A percentile compares a stretch with the other conserved stretches of the same genome.
phyloP scores from a whole-genome alignment of 345 rosid species.

The Garcia nutans region DNA sequence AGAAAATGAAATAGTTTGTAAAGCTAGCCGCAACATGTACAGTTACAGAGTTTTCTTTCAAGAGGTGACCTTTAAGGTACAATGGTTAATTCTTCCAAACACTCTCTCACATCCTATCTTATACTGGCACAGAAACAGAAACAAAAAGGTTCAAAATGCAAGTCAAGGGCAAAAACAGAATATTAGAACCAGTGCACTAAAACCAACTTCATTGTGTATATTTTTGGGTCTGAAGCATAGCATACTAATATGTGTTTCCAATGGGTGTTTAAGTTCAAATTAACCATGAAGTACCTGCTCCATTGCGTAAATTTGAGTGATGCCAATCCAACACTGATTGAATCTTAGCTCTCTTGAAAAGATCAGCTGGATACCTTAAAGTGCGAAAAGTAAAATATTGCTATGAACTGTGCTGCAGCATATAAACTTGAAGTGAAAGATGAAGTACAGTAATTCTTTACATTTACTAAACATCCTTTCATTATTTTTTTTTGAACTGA shows the following conservation, averaged over 20 bases:
- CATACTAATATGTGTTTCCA: not conserved
- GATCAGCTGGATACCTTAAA: slow-evolving; percentile 80
- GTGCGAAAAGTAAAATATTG: slow-evolving; percentile 4
- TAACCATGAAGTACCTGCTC: slow-evolving; percentile 49
- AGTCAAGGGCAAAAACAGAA: too few relatives aligned
- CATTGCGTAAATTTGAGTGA: slow-evolving; percentile 70
- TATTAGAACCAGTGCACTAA: not conserved
- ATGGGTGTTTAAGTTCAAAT: not conserved
- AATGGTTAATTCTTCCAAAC: not conserved
- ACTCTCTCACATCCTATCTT: not conserved
- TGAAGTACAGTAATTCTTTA: not conserved
- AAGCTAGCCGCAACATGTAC: not conserved
- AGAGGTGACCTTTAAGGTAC: not conserved
- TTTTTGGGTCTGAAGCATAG: not conserved
- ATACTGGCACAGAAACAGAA: not conserved
- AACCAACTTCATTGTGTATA: not conserved
- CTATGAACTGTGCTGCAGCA: not conserved
- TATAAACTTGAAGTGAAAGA: not conserved
- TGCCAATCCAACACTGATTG: slow-evolving; percentile 89
- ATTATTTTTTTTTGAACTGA: too few relatives aligned
- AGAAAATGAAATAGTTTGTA: not conserved
- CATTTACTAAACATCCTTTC: not conserved
- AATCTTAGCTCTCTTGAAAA: slow-evolving; percentile 74
- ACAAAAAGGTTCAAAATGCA: not conserved
- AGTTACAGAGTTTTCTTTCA: not conserved